Base-by-base conservation (phyloP, 2,329 filamentous ascomycete genomes). In the Aspergillus sp. region DNA sequence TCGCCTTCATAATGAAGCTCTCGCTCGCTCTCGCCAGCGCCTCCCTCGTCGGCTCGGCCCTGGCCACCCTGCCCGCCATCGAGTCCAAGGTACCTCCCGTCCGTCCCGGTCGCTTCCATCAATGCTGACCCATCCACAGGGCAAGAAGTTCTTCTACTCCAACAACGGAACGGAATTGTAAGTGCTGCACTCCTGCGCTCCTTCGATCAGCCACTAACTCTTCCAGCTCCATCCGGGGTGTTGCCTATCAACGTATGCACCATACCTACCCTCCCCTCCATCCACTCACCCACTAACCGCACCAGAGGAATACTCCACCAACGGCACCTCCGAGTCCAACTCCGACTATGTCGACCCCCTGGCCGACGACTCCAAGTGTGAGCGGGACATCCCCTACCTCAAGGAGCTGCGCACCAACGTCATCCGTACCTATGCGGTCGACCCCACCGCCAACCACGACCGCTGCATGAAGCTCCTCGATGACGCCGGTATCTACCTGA, bases 351-450 rank as follows among this genome's bases (percentile, higher is more conserved):
- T 79, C 58, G 94, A 99, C 70, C 93, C 94, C 53, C 84, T 99
- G 38, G 81, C 90, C 62, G 85, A 96, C 67, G 74, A 76, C 52
- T 75, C 78, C 31, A 73, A 76, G 62, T 97, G 94, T 82, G 82
- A 83, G 72, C 89, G 93, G 64, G 94, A 99, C 71, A 83, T 99
- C 45, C 90, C 91, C 44, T 84, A 89, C 64, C 81, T 99, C 61
- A 71, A 82, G 70, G 78, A 90, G 72, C 83, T 97, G 56, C 81
- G 85, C 58, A 96, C 91, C 75, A 99, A 99, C 78, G 86, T 87
- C 64, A 93, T 99, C 73, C 93, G 94, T 74, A 92, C 94, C 52
- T 99, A 99, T 73, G 91, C 93, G 64, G 85, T 97, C 66, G 84
- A 97, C 77, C 89, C 93, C 20, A 83, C 80, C 14, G 73, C 80